Percentiles rank a stretch among this genome's conserved stretches.
Evolutionary conservation across 2,329 filamentous ascomycete species (phyloP).

Genomic region (Lachnellula hyalina): DNA sequence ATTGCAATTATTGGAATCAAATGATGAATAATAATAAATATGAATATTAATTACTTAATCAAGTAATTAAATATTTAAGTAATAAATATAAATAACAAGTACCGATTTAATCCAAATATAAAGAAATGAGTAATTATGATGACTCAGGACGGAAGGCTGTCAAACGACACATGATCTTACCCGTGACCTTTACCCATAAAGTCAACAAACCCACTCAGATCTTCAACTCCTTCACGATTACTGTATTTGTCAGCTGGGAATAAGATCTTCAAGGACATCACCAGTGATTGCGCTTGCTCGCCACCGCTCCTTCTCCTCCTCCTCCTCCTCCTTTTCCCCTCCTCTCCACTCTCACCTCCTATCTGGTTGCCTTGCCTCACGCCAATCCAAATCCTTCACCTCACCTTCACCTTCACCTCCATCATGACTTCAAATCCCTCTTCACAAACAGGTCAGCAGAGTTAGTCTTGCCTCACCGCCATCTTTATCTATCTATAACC

Average conservation of each 20-base stretch:
- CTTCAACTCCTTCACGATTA: neutral
- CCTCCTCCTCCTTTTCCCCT: neutral
- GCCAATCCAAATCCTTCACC: neutral
- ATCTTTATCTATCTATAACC: slow-evolving; percentile 2
- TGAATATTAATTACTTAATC: too few species aligned
- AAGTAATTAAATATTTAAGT: too few species aligned
- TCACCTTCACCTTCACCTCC: neutral
- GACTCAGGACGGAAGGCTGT: too few species aligned
- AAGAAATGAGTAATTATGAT: too few species aligned
- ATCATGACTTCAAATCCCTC: neutral
- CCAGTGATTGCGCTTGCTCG: neutral
- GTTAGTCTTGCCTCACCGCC: slow-evolving; percentile 10
- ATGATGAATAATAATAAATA: too few species aligned
- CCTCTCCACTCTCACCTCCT: too few species aligned
- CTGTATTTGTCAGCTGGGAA: neutral
- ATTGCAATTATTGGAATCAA: too few species aligned
- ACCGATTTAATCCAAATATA: too few species aligned
- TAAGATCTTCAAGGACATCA: neutral
- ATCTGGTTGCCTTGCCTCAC: too few species aligned
- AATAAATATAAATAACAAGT: too few species aligned
- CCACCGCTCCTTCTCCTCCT: neutral
- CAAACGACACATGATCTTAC: neutral
- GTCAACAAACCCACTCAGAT: neutral
- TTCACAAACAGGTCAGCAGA: slow-evolving; percentile 13
- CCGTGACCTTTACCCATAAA: neutral